A percentile compares a stretch with the other conserved stretches of the same genome.
phyloP scores from a whole-genome alignment of 148 eudicot genomes.

The Camellia japonica region DNA sequence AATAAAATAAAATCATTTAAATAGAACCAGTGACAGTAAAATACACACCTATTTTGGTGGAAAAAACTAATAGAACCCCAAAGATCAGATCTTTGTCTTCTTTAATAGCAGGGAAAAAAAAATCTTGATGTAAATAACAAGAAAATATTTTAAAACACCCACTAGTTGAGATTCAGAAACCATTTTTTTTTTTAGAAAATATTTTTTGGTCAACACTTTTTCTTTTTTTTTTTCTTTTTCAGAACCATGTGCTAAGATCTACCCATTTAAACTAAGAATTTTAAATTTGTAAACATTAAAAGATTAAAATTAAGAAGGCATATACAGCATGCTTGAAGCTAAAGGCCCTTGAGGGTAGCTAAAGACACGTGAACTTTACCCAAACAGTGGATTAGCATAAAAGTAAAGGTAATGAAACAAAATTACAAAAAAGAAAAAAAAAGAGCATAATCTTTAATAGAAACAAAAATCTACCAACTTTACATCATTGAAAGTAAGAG shows the following conservation, averaged over 20 bases:
- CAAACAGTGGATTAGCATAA: conserved; percentile 1
- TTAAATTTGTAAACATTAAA: conserved; percentile 4
- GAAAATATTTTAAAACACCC: conserved; percentile 8
- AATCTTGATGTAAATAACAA: background rate
- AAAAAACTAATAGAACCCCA: background rate
- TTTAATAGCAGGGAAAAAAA: background rate
- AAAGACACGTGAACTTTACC: conserved; percentile 32
- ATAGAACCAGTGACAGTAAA: background rate
- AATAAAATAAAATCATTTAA: background rate
- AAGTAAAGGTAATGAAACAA: conserved; percentile 21
- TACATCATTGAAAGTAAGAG: background rate
- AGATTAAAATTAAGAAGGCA: background rate
- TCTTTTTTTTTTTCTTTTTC: background rate
- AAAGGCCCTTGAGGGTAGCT: conserved; percentile 28
- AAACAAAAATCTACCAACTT: conserved; percentile 29
- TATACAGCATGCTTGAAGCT: conserved; percentile 12
- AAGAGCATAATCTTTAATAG: conserved; percentile 9
- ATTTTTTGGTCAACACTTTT: conserved; percentile 32
- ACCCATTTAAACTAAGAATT: conserved; percentile 19
- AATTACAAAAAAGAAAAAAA: conserved; percentile 21
- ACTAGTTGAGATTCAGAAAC: conserved; percentile 31
- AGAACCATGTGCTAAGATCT: conserved; percentile 60
- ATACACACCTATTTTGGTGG: background rate
- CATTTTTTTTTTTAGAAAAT: background rate
- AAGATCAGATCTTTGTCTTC: too few species aligned